Conservation (phyloP, 1,284 basidiomycete species). For the Vanrija humicola region DNA sequence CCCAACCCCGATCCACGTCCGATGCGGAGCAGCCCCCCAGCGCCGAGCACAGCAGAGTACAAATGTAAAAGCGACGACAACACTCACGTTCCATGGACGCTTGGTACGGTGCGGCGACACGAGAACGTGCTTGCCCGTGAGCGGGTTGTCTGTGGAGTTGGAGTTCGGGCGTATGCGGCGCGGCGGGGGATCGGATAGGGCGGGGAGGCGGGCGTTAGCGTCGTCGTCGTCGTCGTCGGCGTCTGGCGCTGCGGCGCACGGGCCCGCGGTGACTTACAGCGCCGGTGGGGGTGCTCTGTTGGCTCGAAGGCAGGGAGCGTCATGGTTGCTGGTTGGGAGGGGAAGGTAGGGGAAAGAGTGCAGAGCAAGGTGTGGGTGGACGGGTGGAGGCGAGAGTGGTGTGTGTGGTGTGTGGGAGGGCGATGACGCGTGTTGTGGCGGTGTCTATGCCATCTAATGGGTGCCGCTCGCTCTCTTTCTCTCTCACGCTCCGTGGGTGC, state of each 20-base stretch:
- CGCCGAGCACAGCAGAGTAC: neutral
- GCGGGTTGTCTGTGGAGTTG: constrained; percentile 43
- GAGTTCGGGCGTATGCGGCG: neutral
- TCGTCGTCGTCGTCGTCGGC: too few species aligned
- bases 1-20: too few species aligned
- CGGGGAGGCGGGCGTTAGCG: neutral
- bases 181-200: too few species aligned
- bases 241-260: too few species aligned
- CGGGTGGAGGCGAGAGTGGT: neutral
- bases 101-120: constrained; percentile 70
- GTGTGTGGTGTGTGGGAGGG: neutral
- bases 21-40: neutral
- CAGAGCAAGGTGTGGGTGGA: neutral
- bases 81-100: constrained; percentile 43
- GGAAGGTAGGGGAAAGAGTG: neutral
- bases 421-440: neutral
- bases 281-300: constrained; percentile 43
- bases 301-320: constrained; percentile 32
- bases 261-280: constrained; percentile 28
- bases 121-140: constrained; percentile 59
- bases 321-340: neutral
- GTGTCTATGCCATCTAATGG: constrained; percentile 8
- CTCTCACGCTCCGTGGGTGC: too few species aligned
- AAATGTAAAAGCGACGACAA: too few species aligned
- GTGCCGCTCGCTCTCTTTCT: too few species aligned